These are phyloP conservation scores for Daldinia sp. DNA, from an alignment of 2,329 filamentous ascomycete species.

Conservation along the genomic window DNA sequence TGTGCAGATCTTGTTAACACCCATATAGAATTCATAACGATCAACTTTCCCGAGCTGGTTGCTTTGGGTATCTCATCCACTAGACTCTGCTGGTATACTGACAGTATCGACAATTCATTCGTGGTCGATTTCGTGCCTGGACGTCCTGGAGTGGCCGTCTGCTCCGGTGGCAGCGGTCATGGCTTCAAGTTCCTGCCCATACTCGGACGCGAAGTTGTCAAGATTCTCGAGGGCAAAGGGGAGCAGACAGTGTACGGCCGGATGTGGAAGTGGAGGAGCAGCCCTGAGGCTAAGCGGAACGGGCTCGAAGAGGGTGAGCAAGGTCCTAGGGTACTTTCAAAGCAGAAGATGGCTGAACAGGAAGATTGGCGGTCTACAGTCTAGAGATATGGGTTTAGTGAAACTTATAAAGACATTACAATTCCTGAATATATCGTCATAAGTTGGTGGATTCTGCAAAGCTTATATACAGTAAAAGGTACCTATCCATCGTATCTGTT, in stretches of 20 bases:
- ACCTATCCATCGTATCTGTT: too few relatives aligned
- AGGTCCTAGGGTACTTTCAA: slow-evolving; percentile 47
- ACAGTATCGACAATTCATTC: slow-evolving; percentile 50
- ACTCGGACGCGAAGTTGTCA: slow-evolving; percentile 50
- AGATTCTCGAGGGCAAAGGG: slow-evolving; percentile 47
- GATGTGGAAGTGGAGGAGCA: slow-evolving; percentile 50
- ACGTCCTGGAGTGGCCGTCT: slow-evolving; percentile 63
- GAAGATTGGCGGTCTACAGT: slow-evolving; percentile 43
- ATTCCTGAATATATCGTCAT: too few relatives aligned
- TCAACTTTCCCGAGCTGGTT: slow-evolving; percentile 58
- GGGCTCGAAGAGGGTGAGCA: slow-evolving; percentile 50
- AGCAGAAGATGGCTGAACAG: slow-evolving; percentile 47
- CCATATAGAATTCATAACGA: slow-evolving; percentile 43
- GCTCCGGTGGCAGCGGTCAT: slow-evolving; percentile 69
- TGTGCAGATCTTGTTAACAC: not conserved
- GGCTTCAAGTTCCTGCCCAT: slow-evolving; percentile 52
- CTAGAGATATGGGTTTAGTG: not conserved
- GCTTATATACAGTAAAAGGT: too few relatives aligned
- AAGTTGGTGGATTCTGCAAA: too few relatives aligned
- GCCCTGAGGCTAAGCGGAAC: slow-evolving; percentile 34
- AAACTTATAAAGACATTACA: too few relatives aligned
- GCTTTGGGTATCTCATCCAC: slow-evolving; percentile 53
- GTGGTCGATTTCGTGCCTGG: slow-evolving; percentile 59
- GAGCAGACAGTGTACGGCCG: slow-evolving; percentile 46
- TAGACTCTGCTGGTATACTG: slow-evolving; percentile 59